Conservation (phyloP, 1,139 yeast genomes). For the Hansenula sp. region DNA sequence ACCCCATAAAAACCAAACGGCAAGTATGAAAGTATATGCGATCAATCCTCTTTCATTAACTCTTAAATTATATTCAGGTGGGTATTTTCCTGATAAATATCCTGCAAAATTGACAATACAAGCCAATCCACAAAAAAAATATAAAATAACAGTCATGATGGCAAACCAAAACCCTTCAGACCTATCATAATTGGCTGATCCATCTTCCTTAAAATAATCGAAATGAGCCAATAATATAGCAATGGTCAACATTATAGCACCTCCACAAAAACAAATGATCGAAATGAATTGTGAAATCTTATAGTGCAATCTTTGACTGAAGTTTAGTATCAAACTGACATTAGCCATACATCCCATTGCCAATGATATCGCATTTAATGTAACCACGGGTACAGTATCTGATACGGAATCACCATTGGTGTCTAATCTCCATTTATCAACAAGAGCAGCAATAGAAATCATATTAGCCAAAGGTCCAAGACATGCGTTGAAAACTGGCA, state of each 20-base stretch:
- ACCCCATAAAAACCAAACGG: slow-evolving; percentile 70
- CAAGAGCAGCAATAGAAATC: slow-evolving; percentile 67
- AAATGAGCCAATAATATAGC: slow-evolving; percentile 49
- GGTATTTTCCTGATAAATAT: slow-evolving; percentile 52
- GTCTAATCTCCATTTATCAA: slow-evolving; percentile 60
- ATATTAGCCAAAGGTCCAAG: slow-evolving; percentile 75
- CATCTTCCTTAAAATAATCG: slow-evolving; percentile 19
- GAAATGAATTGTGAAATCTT: slow-evolving; percentile 56
- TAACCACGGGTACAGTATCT: slow-evolving; percentile 42
- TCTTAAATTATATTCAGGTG: slow-evolving; percentile 64
- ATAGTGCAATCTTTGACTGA: slow-evolving; percentile 55
- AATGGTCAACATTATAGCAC: slow-evolving; percentile 46
- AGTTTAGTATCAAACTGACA: slow-evolving; percentile 60
- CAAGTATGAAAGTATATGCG: slow-evolving; percentile 61
- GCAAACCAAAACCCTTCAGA: slow-evolving; percentile 82
- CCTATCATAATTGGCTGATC: slow-evolving; percentile 16
- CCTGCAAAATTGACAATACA: slow-evolving; percentile 61
- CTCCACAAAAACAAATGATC: slow-evolving; percentile 59
- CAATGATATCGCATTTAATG: slow-evolving; percentile 59
- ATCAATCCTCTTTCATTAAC: slow-evolving; percentile 67
- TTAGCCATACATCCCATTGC: slow-evolving; percentile 65
- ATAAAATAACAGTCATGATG: slow-evolving; percentile 56
- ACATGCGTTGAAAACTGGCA: slow-evolving; percentile 75
- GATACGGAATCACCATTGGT: slow-evolving; percentile 24
- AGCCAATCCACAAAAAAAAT: slow-evolving; percentile 50